Percentiles rank a stretch among this genome's conserved stretches.
Evolutionary conservation across 345 rosid genomes (phyloP).

Genomic region (Camelina laxa): DNA sequence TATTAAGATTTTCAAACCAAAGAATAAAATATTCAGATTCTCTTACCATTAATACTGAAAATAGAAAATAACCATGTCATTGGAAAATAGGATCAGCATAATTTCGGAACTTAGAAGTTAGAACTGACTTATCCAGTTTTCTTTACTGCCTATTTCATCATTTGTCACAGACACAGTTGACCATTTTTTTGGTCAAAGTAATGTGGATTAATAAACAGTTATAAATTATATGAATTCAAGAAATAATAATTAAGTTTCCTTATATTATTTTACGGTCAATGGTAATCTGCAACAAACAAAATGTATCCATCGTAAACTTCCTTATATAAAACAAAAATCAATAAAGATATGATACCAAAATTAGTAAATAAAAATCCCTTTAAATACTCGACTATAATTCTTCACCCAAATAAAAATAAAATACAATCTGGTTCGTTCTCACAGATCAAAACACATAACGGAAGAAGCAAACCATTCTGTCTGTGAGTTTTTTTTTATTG

Average conservation of each 20-base stretch:
- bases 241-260: conserved; percentile 27
- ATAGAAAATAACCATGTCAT: background rate
- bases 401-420: conserved; percentile 5
- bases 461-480: too few relatives aligned
- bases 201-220: too few relatives aligned
- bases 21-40: too few relatives aligned
- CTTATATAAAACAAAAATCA: background rate
- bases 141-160: background rate
- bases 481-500: too few relatives aligned
- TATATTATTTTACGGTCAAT: conserved; percentile 7
- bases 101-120: background rate
- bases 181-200: background rate
- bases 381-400: background rate
- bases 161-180: background rate
- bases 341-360: conserved; percentile 25
- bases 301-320: conserved; percentile 11
- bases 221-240: too few relatives aligned
- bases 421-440: conserved; percentile 16
- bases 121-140: background rate
- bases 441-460: conserved; percentile 19
- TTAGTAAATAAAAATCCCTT: background rate
- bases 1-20: background rate
- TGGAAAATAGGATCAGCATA: background rate
- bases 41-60: background rate
- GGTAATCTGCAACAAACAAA: background rate